Conservation (phyloP, 768 basidiomycete genomes). For the Tulasnella sp. region DNA sequence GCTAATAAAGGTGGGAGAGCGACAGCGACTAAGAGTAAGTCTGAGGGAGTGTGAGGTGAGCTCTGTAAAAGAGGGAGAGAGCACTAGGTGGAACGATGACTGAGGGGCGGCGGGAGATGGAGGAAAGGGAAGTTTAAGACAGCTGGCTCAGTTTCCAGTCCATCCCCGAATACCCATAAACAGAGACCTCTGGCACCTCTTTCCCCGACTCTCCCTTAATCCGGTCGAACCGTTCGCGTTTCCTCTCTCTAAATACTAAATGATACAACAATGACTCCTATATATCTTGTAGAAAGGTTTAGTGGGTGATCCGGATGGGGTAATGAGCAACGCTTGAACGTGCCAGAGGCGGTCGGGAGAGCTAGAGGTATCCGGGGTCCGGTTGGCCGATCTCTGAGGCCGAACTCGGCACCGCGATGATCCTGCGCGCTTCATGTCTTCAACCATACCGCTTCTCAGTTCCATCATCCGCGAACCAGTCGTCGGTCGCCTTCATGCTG, state of each 20-base stretch:
- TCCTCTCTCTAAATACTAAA: not conserved
- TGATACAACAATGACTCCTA: not conserved
- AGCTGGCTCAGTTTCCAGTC: not conserved
- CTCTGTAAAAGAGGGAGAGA: slow-evolving; percentile 1
- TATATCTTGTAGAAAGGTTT: no score
- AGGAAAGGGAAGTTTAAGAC: slow-evolving; percentile 9
- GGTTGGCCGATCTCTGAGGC: not conserved
- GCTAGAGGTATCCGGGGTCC: slow-evolving; percentile 1
- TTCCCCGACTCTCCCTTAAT: not conserved
- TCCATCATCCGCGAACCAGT: slow-evolving; percentile 58
- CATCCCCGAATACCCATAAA: not conserved
- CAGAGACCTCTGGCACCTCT: not conserved
- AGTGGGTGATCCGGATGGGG: not conserved
- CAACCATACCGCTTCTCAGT: slow-evolving; percentile 61
- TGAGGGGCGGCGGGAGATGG: not conserved
- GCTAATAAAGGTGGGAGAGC: not conserved
- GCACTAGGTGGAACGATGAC: not conserved
- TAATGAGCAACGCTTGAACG: no score
- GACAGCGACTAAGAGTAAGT: slow-evolving; percentile 19
- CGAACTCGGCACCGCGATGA: not conserved
- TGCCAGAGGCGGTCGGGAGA: no score
- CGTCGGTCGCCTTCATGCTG: slow-evolving; percentile 57
- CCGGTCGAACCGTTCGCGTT: not conserved
- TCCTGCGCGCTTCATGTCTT: not conserved
- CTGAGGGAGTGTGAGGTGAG: not conserved